These are phyloP conservation scores for Aspergillus nidulans DNA, from an alignment of 495 filamentous ascomycete genomes.

Conservation along the genomic window DNA sequence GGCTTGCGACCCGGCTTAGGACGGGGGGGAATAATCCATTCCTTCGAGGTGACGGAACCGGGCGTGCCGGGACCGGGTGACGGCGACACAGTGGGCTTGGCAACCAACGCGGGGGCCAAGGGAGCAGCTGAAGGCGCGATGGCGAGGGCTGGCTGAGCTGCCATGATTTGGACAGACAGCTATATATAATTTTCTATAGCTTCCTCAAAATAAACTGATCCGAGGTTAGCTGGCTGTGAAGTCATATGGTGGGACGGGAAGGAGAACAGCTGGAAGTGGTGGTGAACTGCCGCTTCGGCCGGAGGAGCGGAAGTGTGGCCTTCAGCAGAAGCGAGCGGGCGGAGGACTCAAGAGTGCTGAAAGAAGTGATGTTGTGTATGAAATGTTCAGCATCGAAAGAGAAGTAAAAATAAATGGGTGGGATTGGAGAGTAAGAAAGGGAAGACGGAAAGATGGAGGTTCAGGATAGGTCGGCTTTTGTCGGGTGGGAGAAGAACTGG, in stretches of 20 bases:
- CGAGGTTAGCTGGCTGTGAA: slow-evolving; percentile 1
- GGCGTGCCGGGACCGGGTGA: slow-evolving; percentile 42
- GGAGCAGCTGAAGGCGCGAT: slow-evolving; percentile 25
- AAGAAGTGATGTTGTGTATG: not conserved
- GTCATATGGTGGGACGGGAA: slow-evolving; percentile 3
- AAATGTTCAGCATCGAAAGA: not conserved
- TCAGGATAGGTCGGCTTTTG: not conserved
- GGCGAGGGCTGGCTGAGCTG: slow-evolving; percentile 29
- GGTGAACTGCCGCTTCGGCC: slow-evolving; percentile 26
- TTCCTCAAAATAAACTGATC: slow-evolving; percentile 1
- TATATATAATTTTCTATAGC: not conserved
- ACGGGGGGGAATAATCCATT: slow-evolving; percentile 84
- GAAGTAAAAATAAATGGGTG: not conserved
- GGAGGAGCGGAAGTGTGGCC: slow-evolving; percentile 42
- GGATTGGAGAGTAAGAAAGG: not conserved
- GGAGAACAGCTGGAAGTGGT: slow-evolving; percentile 13
- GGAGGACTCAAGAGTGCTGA: not conserved
- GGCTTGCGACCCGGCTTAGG: slow-evolving; percentile 94
- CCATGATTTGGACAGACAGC: slow-evolving; percentile 20
- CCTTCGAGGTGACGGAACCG: slow-evolving; percentile 61
- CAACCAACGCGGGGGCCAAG: slow-evolving; percentile 34
- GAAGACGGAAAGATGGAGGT: not conserved
- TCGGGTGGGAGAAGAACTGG: slow-evolving; percentile 8
- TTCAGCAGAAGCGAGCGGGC: slow-evolving; percentile 29
- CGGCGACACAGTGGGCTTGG: slow-evolving; percentile 34